phyloP scores from a whole-genome alignment of 768 basidiomycete genomes.

The Xerocomus brunneocitrinus region DNA sequence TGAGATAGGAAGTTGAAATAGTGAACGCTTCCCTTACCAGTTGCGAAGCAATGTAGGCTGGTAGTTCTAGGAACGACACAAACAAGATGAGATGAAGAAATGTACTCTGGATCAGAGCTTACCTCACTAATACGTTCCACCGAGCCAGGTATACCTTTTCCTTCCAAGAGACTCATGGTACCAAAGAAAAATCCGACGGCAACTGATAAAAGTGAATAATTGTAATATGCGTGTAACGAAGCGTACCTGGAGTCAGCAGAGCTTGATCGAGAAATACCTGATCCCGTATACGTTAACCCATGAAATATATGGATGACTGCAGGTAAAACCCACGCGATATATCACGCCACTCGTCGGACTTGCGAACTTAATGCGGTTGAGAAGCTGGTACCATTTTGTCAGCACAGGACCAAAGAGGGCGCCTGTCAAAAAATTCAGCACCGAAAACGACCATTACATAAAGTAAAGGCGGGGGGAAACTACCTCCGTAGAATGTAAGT shows the following conservation, averaged over 20 bases:
- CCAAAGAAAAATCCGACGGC: slow-evolving; percentile 59
- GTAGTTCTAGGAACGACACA: slow-evolving; percentile 48
- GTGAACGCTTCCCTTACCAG: slow-evolving; percentile 43
- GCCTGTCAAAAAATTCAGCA: slow-evolving; percentile 32
- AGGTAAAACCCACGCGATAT: slow-evolving; percentile 48
- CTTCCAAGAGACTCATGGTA: slow-evolving; percentile 77
- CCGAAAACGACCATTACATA: background rate
- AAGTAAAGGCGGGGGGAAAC: background rate
- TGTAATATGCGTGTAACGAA: slow-evolving; percentile 3
- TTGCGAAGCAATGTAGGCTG: slow-evolving; percentile 70
- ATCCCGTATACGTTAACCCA: background rate
- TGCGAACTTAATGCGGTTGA: slow-evolving; percentile 67
- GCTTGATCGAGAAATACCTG: slow-evolving; percentile 83
- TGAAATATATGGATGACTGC: background rate
- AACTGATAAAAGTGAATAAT: slow-evolving; percentile 23
- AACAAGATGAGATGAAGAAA: background rate
- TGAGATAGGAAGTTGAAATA: background rate
- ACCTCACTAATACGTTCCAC: slow-evolving; percentile 42
- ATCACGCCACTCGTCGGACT: slow-evolving; percentile 54
- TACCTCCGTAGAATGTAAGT: slow-evolving; percentile 71
- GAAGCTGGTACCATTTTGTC: slow-evolving; percentile 75
- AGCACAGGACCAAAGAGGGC: slow-evolving; percentile 76
- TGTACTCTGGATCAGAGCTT: background rate
- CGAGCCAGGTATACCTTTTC: slow-evolving; percentile 53
- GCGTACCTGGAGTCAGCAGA: slow-evolving; percentile 61